These are phyloP conservation scores for Isatis lusitanica DNA, from an alignment of 441 rosid genomes.

Conservation along the genomic window DNA sequence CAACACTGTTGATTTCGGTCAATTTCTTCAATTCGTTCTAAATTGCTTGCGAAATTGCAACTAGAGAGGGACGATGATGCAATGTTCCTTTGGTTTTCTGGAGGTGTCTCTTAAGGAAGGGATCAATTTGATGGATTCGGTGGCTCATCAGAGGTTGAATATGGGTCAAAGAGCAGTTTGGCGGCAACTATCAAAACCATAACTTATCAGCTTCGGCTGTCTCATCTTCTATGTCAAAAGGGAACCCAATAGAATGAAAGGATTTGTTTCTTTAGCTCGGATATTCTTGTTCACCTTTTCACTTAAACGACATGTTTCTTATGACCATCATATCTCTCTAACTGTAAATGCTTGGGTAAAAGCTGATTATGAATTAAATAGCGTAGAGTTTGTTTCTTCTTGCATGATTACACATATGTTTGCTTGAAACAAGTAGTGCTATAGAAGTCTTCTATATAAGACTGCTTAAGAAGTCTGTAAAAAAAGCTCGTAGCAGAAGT, in stretches of 20 bases:
- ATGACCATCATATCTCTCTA: too few relatives aligned
- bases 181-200: constrained; percentile 45
- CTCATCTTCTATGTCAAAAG: constrained; percentile 51
- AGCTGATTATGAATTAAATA: not conserved
- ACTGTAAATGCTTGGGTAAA: too few relatives aligned
- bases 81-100: constrained; percentile 66
- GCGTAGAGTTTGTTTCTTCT: not conserved
- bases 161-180: constrained; percentile 44
- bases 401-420: not conserved
- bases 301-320: not conserved
- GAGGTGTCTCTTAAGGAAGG: constrained; percentile 42
- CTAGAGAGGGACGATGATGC: not conserved
- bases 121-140: constrained; percentile 41
- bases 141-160: constrained; percentile 55
- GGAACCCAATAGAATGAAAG: constrained; percentile 53
- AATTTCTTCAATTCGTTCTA: too few relatives aligned
- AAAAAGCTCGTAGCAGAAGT: too few relatives aligned
- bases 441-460: too few relatives aligned
- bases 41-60: too few relatives aligned
- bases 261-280: constrained; percentile 39
- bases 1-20: too few relatives aligned
- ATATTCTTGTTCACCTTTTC: not conserved
- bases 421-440: not conserved
- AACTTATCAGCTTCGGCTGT: constrained; percentile 54
- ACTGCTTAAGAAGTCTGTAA: too few relatives aligned